Percentiles rank a stretch among this genome's conserved stretches.
These are phyloP conservation scores for Xerocomus nothofagi DNA, from an alignment of 1,284 basidiomycete genomes.

Conservation along the genomic window DNA sequence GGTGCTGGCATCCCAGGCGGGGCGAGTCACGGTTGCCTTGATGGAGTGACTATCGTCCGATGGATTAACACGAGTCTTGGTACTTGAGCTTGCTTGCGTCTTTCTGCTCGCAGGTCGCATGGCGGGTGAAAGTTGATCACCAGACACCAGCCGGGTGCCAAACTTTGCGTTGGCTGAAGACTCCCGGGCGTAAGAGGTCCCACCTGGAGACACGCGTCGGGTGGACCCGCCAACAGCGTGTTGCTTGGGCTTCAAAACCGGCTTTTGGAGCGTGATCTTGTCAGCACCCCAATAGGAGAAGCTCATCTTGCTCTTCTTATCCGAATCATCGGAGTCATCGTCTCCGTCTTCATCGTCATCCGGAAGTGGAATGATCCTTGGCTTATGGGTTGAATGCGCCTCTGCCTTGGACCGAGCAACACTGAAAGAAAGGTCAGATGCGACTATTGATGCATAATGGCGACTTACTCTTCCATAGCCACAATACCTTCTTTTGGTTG, in stretches of 20 bases:
- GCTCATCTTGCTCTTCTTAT: constrained; percentile 87
- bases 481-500: constrained; percentile 74
- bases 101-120: constrained; percentile 65
- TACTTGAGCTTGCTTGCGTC: constrained; percentile 51
- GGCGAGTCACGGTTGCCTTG: constrained; percentile 66
- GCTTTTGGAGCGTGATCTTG: constrained; percentile 81
- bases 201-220: constrained; percentile 48
- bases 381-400: constrained; percentile 55
- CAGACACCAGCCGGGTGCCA: constrained; percentile 68
- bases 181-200: constrained; percentile 65
- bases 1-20: constrained; percentile 69
- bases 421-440: constrained; percentile 38
- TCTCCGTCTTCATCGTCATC: constrained; percentile 59
- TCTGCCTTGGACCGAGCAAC: constrained; percentile 68
- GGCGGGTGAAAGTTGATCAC: constrained; percentile 44
- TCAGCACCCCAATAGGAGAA: constrained; percentile 90
- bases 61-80: constrained; percentile 41
- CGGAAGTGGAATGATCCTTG: constrained; percentile 69
- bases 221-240: constrained; percentile 37
- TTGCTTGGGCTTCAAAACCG: constrained; percentile 54
- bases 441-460: constrained; percentile 14
- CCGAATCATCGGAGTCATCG: constrained; percentile 81
- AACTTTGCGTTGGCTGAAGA: constrained; percentile 86
- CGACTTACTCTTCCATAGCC: constrained; percentile 77
- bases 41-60: constrained; percentile 62